Evolutionary conservation across 2,329 filamentous ascomycete genomes (phyloP).

Genomic region (Lasiodiplodia hormozganensis): DNA sequence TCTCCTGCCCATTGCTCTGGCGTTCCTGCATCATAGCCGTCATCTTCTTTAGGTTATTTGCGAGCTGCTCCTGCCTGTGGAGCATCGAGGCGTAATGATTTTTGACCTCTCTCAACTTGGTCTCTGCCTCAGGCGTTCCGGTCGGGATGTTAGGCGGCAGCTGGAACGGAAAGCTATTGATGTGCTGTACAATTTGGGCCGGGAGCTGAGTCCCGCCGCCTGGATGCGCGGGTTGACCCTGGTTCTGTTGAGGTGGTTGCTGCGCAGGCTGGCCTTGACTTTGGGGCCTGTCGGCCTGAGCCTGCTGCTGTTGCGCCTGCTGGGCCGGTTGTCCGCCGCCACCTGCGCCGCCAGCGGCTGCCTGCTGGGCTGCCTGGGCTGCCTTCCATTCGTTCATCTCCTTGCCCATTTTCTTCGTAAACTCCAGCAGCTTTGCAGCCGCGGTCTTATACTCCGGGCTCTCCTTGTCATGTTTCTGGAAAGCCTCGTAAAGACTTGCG

Average conservation of each 20-base stretch:
- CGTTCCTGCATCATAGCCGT: constrained; percentile 41
- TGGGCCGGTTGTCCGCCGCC: constrained; percentile 56
- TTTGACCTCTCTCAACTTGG: constrained; percentile 45
- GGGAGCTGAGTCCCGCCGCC: constrained; percentile 35
- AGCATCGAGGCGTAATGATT: constrained; percentile 45
- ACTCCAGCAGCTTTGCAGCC: constrained; percentile 58
- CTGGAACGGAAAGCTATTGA: constrained; percentile 43
- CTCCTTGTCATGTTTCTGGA: constrained; percentile 57
- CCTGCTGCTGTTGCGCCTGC: constrained; percentile 6
- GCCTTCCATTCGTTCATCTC: constrained; percentile 28
- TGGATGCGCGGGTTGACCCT: constrained; percentile 36
- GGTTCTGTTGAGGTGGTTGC: constrained; percentile 34
- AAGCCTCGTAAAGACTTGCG: constrained; percentile 60
- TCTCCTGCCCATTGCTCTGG: constrained; percentile 42
- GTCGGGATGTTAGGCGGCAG: constrained; percentile 39
- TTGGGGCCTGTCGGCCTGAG: constrained; percentile 29
- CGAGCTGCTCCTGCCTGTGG: constrained; percentile 40
- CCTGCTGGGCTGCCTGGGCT: constrained; percentile 10
- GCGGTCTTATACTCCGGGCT: constrained; percentile 59
- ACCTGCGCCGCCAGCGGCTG: constrained; percentile 41
- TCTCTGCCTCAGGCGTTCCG: constrained; percentile 46
- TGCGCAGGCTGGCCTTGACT: constrained; percentile 36
- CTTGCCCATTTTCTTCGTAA: constrained; percentile 28
- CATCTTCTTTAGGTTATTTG: constrained; percentile 38
- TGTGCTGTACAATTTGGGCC: constrained; percentile 46